Evolutionary conservation across 2,329 filamentous ascomycete genomes (phyloP), one percentile per base, ranked within the genome.

Genomic region (Thermomyces lanuginosus): DNA sequence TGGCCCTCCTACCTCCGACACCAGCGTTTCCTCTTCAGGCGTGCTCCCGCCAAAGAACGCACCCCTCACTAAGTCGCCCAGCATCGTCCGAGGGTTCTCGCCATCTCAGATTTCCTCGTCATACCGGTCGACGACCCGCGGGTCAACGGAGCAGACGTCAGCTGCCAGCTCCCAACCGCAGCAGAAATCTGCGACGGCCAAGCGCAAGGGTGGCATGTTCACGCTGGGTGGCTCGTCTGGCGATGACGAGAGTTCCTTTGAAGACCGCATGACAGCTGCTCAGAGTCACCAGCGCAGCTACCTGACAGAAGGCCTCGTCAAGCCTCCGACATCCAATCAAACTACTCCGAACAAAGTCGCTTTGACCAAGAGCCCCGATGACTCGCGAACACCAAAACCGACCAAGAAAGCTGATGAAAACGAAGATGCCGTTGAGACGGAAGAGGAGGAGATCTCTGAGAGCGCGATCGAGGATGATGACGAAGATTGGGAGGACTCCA

Each of bases 51-150:
- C 49, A 4, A 43, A 49, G 5, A 36, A 51, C 2, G 68, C 70
- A 26, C n/a, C n/a, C n/a, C 53, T 72, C 36, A 64, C 66, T 40
- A 61, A 53, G 24, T 58, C 64, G 8, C 66, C 72, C 33, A 84
- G 75, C 36, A 69, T 92, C 31, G 75, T 92, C 27, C 78, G 80
- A 36, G 84, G 84, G 31, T 92, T 93, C 54, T 80, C 78, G 4
- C 80, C 79, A 2, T 75, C 77, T 14, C 71, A 76, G 33, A 63
- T 76, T 21, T 75, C 72, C 6, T 76, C 72, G 2, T 78, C 73
- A 0, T 71, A 72, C 42, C 67, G 73, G 38, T 76, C 59, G 36
- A 69, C 61, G 43, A 70, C 54, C 35, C 64, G 66, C 37, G 52
- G 58, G 8, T 45, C 55, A 22, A 61, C 65, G 26, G 46, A 55